These are phyloP conservation scores for Allomyces arbusculus DNA, from an alignment of 192 early-diverging fungal species.

Conservation along the genomic window DNA sequence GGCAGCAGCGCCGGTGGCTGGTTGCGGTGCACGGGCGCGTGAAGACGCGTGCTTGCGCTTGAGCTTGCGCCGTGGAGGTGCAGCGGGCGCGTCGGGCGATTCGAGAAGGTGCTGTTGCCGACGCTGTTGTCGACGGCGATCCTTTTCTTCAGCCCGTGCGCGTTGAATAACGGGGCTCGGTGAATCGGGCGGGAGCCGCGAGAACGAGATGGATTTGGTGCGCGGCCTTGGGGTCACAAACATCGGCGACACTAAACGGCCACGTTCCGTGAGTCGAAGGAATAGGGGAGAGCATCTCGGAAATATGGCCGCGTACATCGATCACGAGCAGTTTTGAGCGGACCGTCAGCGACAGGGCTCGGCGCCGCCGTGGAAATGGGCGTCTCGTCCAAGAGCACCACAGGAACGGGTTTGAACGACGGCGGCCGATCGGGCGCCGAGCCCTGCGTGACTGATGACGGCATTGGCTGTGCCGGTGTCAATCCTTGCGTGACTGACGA, in stretches of 20 bases:
- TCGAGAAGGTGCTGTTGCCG: background rate
- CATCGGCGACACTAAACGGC: background rate
- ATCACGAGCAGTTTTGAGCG: too few relatives aligned
- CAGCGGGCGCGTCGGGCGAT: too few relatives aligned
- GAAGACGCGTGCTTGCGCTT: too few relatives aligned
- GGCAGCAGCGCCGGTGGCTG: background rate
- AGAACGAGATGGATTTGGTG: background rate
- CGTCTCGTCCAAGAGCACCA: too few relatives aligned
- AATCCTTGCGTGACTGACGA: too few relatives aligned
- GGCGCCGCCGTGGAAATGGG: too few relatives aligned
- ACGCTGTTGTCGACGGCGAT: background rate
- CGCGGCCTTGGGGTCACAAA: background rate
- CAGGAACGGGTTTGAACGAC: too few relatives aligned
- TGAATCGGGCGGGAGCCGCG: background rate
- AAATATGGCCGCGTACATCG: background rate
- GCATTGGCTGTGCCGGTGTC: too few relatives aligned
- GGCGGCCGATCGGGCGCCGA: too few relatives aligned
- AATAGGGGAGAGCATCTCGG: background rate
- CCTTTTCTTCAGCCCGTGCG: background rate
- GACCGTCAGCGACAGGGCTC: too few relatives aligned
- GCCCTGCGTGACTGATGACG: too few relatives aligned
- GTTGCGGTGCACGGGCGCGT: background rate
- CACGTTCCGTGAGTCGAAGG: background rate
- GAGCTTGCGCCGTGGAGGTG: too few relatives aligned
- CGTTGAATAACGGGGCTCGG: background rate